Base-by-base conservation (phyloP, 176 grass and related monocot species). In the Eragrostis nindensis region DNA sequence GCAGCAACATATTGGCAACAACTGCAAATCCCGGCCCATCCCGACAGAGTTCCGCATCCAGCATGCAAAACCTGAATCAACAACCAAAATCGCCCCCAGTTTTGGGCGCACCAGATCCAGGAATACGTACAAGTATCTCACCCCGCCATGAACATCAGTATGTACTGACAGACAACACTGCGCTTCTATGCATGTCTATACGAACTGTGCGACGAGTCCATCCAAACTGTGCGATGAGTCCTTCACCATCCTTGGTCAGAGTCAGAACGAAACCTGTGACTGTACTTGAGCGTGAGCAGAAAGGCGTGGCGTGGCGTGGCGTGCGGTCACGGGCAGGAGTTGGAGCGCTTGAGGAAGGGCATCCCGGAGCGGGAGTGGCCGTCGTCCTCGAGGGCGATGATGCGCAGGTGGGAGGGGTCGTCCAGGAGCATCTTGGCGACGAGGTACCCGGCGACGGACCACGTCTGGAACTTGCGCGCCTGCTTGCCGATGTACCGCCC, bases 401-500 rank as follows among this genome's bases (percentile, higher is more conserved):
- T 66, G n/a, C 84, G 68, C 38, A 90, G 74, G 40, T 75, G 72
- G 29, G 80, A 66, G 29, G 89, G 84, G 69, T 87, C 80, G 55
- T 90, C 80, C 14, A 87, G 75, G 16, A 91, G 75, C 84, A 84
- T 70, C 75, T 87, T 84, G 52, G 84, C 84, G 25, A 87, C 89
- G 9, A 91, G 80, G 89, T 91, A 87, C 5, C 89, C 84, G 5
- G 89, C 89, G 22, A 87, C 4, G 1, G 89, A 91, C 89, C 89
- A 91, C 0, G 89, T 91, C 84, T 91, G 89, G 80, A 71, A 84
- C 84, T 80, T 90, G 74, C 80, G 89, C 19, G 89, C 84, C 70
- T 90, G 89, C 84, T 90, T 90, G 19, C 89, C 89, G 2, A 90
- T 38, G 80, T 80, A 90, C 62, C 84, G 75, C 14, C 89, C 89